phyloP scores from a whole-genome alignment of 768 basidiomycete genomes.

The Pholiota conissans region DNA sequence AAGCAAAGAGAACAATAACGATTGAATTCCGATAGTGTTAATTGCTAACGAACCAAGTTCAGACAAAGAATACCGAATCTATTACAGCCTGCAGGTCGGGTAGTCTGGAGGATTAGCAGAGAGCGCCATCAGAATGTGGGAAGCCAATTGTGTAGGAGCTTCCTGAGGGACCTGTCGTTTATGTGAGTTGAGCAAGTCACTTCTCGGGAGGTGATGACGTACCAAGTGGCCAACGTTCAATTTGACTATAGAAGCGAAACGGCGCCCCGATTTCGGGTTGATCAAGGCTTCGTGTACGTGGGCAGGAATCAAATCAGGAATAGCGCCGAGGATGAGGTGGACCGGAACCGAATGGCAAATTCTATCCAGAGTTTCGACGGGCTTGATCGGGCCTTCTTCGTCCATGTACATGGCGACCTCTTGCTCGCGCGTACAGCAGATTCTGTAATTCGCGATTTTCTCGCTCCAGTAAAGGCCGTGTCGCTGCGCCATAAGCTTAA shows the following conservation, averaged over 20 bases:
- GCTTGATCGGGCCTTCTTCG: slow-evolving; percentile 50
- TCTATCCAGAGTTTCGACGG: slow-evolving; percentile 46
- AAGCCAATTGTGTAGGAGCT: slow-evolving; percentile 8
- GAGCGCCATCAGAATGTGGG: slow-evolving; percentile 5
- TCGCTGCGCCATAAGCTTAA: slow-evolving; percentile 30
- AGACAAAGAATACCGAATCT: too few relatives aligned
- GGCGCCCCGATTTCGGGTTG: slow-evolving; percentile 32
- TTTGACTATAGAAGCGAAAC: slow-evolving; percentile 31
- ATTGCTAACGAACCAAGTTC: not conserved
- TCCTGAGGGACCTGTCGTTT: slow-evolving; percentile 15
- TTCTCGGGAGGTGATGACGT: not conserved
- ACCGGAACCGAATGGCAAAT: slow-evolving; percentile 42
- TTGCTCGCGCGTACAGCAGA: slow-evolving; percentile 62
- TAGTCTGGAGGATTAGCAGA: not conserved
- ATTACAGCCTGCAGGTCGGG: not conserved
- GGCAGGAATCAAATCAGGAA: slow-evolving; percentile 48
- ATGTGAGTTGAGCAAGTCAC: not conserved
- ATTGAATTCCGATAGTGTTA: not conserved
- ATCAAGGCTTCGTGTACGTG: slow-evolving; percentile 35
- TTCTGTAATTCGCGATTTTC: slow-evolving; percentile 34
- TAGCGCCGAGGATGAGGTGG: slow-evolving; percentile 52
- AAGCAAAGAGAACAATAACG: not conserved
- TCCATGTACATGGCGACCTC: slow-evolving; percentile 70
- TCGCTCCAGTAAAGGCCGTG: slow-evolving; percentile 44
- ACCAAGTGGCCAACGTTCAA: slow-evolving; percentile 36